A percentile compares a stretch with the other conserved stretches of the same genome.
Conservation (phyloP, 495 filamentous ascomycete genomes). For the Aspergillus campestris region DNA sequence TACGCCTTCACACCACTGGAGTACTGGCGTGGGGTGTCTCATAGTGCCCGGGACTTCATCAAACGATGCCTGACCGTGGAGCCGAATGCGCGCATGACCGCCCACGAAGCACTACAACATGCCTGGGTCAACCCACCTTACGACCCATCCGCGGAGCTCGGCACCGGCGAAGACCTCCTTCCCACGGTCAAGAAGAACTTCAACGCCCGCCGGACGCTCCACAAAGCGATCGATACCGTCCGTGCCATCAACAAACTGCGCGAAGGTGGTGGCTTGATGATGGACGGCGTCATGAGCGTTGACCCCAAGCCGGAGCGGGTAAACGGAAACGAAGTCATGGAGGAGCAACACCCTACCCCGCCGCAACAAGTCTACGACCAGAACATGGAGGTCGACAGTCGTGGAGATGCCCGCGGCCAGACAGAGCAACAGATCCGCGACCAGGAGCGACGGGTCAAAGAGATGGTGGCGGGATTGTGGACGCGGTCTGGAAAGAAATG, state of each 20-base stretch:
- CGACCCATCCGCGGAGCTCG: slow-evolving; percentile 17
- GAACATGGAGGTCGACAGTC: slow-evolving; percentile 45
- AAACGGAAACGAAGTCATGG: slow-evolving; percentile 33
- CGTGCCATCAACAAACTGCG: slow-evolving; percentile 95
- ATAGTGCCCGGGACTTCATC: slow-evolving; percentile 83
- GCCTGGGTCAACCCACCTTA: slow-evolving; percentile 67
- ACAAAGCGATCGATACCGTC: slow-evolving; percentile 95
- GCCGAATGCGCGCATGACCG: slow-evolving; percentile 78
- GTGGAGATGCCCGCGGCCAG: slow-evolving; percentile 54
- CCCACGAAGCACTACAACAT: slow-evolving; percentile 85
- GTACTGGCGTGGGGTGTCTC: slow-evolving; percentile 93
- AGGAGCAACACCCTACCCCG: slow-evolving; percentile 17
- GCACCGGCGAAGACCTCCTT: slow-evolving; percentile 64
- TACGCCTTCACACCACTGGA: slow-evolving; percentile 94
- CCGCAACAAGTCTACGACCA: slow-evolving; percentile 16
- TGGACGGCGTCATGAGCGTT: slow-evolving; percentile 67
- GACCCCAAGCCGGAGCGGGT: slow-evolving; percentile 51
- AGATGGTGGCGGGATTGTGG: slow-evolving; percentile 55
- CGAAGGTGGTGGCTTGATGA: slow-evolving; percentile 70
- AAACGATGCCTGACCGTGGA: slow-evolving; percentile 81
- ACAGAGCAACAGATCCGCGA: slow-evolving; percentile 55
- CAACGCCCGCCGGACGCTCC: slow-evolving; percentile 86
- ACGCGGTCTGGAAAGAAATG: slow-evolving; percentile 24
- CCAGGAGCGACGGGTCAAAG: slow-evolving; percentile 53
- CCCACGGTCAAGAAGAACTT: slow-evolving; percentile 98